A percentile compares a stretch with the other conserved stretches of the same genome.
Conservation (phyloP, 768 basidiomycete genomes). For the Boletus tylopilopsis region DNA sequence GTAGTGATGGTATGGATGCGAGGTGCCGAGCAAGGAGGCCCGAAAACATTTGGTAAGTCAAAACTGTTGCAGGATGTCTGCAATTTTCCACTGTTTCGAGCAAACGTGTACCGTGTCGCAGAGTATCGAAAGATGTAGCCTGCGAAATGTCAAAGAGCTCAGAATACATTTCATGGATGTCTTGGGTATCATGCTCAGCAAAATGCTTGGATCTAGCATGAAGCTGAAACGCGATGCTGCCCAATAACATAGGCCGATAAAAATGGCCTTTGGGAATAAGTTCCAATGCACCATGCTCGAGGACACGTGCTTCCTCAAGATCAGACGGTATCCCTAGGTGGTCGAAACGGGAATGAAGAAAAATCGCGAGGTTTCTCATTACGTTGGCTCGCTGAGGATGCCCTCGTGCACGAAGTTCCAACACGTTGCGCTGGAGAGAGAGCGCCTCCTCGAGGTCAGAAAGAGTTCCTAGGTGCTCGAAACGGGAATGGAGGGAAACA, state of each 20-base stretch:
- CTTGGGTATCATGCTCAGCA: too few relatives aligned
- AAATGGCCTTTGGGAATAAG: background rate
- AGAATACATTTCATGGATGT: too few relatives aligned
- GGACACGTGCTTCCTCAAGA: background rate
- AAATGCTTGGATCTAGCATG: background rate
- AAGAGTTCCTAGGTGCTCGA: background rate
- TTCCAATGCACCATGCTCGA: background rate
- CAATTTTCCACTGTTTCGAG: slow-evolving; percentile 3
- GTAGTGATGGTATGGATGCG: background rate
- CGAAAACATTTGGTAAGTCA: slow-evolving; percentile 11
- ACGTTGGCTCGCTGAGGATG: background rate
- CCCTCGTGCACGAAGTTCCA: background rate
- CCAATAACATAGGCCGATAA: background rate
- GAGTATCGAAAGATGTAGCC: background rate
- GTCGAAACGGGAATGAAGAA: background rate
- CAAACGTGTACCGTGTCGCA: background rate
- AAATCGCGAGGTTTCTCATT: background rate
- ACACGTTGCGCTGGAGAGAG: background rate
- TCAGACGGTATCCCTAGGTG: background rate
- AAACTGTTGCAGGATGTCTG: slow-evolving; percentile 2
- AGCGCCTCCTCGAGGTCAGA: background rate
- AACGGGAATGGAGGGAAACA: background rate
- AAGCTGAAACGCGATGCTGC: background rate
- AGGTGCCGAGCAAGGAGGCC: slow-evolving; percentile 4
- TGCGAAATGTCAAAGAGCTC: background rate